Evolutionary conservation across 2,329 filamentous ascomycete genomes (phyloP).

Genomic region (Seiridium unicorne): DNA sequence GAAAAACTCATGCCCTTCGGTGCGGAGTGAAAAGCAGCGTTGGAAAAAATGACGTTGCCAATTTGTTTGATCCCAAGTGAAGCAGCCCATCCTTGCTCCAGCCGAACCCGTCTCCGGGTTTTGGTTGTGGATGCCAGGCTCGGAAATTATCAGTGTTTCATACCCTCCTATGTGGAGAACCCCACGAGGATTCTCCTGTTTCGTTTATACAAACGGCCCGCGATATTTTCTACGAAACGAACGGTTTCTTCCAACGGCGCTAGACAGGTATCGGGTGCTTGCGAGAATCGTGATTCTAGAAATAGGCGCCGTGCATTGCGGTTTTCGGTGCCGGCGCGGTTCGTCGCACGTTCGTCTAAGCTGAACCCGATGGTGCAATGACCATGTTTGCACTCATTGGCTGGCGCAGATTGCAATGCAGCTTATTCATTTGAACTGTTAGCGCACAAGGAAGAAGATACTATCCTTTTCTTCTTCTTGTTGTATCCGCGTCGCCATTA

Average conservation of each 20-base stretch:
- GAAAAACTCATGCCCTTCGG: too few species aligned
- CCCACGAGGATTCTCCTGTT: neutral
- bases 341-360: neutral
- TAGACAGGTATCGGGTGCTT: too few species aligned
- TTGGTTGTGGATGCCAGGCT: neutral
- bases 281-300: neutral
- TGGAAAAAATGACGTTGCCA: neutral
- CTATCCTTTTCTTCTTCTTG: too few species aligned
- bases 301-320: neutral
- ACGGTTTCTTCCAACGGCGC: neutral
- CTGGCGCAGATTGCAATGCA: too few species aligned
- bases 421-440: too few species aligned
- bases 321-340: neutral
- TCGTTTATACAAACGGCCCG: slow-evolving; percentile 4
- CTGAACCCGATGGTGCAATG: too few species aligned
- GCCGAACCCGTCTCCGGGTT: neutral
- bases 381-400: too few species aligned
- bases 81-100: neutral
- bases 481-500: too few species aligned
- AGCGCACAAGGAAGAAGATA: too few species aligned
- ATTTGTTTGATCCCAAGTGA: neutral
- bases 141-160: slow-evolving; percentile 5
- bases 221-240: neutral
- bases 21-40: too few species aligned
- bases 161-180: neutral